These are phyloP conservation scores for Beta corolliflora DNA, from an alignment of 179 eudicot genomes.

Conservation along the genomic window DNA sequence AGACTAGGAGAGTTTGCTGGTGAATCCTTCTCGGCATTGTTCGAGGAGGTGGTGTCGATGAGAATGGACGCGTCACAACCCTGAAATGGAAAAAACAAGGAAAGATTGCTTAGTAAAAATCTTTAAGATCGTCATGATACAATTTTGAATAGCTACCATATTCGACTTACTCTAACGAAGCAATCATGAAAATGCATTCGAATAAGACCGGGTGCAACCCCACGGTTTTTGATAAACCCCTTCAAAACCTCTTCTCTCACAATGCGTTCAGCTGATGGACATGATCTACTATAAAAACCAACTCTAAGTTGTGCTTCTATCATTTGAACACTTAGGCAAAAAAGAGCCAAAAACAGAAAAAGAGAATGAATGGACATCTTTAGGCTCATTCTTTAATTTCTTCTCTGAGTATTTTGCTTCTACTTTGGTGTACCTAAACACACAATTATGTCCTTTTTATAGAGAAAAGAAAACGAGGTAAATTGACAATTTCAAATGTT, in stretches of 20 bases:
- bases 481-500: not conserved
- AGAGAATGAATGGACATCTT: constrained; percentile 20
- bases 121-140: not conserved
- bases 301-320: constrained; percentile 56
- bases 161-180: constrained; percentile 69
- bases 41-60: constrained; percentile 66
- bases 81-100: constrained; percentile 30
- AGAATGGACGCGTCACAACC: constrained; percentile 97
- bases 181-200: constrained; percentile 91
- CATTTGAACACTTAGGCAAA: constrained; percentile 21
- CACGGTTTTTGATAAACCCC: constrained; percentile 43
- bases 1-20: constrained; percentile 70
- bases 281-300: constrained; percentile 51
- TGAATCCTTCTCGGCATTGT: constrained; percentile 77
- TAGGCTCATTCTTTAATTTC: constrained; percentile 21
- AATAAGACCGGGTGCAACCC: constrained; percentile 73
- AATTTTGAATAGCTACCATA: too few species aligned
- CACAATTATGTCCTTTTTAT: constrained; percentile 27
- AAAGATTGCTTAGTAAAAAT: not conserved
- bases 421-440: not conserved
- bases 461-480: not conserved
- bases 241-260: constrained; percentile 49
- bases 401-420: not conserved
- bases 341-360: constrained; percentile 26
- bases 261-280: constrained; percentile 49